Conservation (phyloP, 2,329 filamentous ascomycete species). For the Monilinia fructicola region DNA sequence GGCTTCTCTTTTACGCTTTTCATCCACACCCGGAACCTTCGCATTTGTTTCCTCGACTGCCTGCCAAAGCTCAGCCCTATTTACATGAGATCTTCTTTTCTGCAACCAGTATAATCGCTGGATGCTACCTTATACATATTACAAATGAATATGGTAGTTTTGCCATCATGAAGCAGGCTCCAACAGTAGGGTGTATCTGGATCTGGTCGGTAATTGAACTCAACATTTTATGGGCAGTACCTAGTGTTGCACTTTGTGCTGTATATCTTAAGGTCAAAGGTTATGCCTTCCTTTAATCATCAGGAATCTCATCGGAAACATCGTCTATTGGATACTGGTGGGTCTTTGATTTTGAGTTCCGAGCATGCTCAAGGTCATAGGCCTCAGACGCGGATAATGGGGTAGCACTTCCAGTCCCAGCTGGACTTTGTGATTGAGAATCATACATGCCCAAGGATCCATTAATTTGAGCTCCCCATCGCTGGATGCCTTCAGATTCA, state of each 20-base stretch:
- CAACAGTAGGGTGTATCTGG: conserved; percentile 87
- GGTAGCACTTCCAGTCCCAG: not conserved
- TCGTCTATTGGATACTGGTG: conserved; percentile 11
- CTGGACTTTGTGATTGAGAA: not conserved
- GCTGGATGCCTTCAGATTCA: conserved; percentile 16
- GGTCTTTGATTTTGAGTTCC: not conserved
- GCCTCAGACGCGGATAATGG: not conserved
- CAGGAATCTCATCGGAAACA: not conserved
- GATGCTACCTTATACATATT: conserved; percentile 78
- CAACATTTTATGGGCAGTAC: conserved; percentile 63
- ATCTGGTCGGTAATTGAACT: conserved; percentile 91
- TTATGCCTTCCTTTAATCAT: conserved; percentile 34
- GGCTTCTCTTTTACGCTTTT: conserved; percentile 40
- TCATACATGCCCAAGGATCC: not conserved
- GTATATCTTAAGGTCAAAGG: conserved; percentile 34
- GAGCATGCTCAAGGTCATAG: not conserved
- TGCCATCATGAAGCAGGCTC: conserved; percentile 86
- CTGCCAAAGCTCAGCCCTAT: conserved; percentile 47
- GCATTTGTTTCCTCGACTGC: conserved; percentile 51
- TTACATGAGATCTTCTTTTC: conserved; percentile 65
- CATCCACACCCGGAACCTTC: conserved; percentile 46
- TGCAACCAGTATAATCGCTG: conserved; percentile 56
- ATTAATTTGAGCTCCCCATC: not conserved
- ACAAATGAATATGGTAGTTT: conserved; percentile 81
- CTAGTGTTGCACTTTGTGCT: conserved; percentile 47